Conservation (phyloP, 2,329 filamentous ascomycete genomes). For the Phialemonium atrogriseum region DNA sequence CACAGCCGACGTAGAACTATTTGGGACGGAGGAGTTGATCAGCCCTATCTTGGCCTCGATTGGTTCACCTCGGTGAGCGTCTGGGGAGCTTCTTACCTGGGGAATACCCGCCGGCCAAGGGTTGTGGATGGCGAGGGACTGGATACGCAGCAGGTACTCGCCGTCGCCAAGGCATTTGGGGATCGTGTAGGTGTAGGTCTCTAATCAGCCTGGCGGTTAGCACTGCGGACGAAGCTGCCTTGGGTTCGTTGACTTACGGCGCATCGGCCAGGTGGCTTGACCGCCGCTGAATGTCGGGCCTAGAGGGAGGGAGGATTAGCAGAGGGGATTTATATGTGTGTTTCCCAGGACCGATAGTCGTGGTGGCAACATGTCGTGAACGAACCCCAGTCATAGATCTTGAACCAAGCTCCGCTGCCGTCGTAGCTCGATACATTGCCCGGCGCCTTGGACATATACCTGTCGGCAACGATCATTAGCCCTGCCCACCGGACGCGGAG, state of each 20-base stretch:
- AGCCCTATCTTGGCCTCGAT: neutral
- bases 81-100: slow-evolving; percentile 15
- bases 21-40: neutral
- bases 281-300: slow-evolving; percentile 19
- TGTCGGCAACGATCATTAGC: slow-evolving; percentile 4
- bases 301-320: neutral
- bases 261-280: slow-evolving; percentile 23
- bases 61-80: too few relatives aligned
- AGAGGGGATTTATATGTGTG: neutral
- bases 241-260: too few relatives aligned
- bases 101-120: slow-evolving; percentile 28
- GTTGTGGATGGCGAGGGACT: slow-evolving; percentile 52
- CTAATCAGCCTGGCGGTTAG: slow-evolving; percentile 11
- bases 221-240: neutral
- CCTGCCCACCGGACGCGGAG: slow-evolving; percentile 4
- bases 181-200: slow-evolving; percentile 32
- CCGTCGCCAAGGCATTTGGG: slow-evolving; percentile 43
- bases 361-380: too few relatives aligned
- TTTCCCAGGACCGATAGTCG: too few relatives aligned
- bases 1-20: slow-evolving; percentile 37
- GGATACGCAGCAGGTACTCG: slow-evolving; percentile 51
- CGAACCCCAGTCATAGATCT: slow-evolving; percentile 27
- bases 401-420: slow-evolving; percentile 33
- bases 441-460: slow-evolving; percentile 33
- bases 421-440: slow-evolving; percentile 25